Base-by-base conservation (phyloP, 768 basidiomycete species). In the Mrakia blollopis region DNA sequence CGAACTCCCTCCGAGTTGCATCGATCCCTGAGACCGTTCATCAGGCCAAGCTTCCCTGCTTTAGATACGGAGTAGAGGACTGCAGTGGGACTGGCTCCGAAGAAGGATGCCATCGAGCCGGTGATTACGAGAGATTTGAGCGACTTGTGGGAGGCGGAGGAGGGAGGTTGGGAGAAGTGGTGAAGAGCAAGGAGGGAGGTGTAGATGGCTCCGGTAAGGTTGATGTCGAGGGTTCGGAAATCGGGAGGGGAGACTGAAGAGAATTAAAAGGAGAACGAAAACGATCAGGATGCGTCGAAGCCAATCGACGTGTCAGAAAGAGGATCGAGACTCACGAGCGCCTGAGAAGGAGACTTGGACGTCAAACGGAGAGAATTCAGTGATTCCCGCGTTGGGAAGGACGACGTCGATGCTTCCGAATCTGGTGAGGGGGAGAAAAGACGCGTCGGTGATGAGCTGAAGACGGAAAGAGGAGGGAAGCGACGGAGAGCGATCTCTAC, bases 361-460 rank as follows among this genome's bases (percentile, higher is more conserved):
- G 37, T 65, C 65, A 65, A 73, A 77, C 9, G 47, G 10, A 14
- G 62, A 39, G 8, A 47, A 21, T 21, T 72, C 61, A 10, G 72
- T 63, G 23, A 77, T 71, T 14, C 76, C 76, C 7, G 76, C 76
- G 67, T 77, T 77, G 35, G 76, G 76, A 14, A 72, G 72, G 52
- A 77, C 76, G 72, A 69, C 70, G 32, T 77, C 67, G 65, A 77
- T 37, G n/a, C 35, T 16, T 7, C 76, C 76, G 63, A 72, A 77
- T 28, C 65, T 68, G 39, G 23, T 3, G 39, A 25, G 35, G 7
- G 44, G 23, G 65, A 5, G 28, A 30, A 6, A 32, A n/a, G 65
- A 39, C 47, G 18, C 47, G 47, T 50, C 21, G 14, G 18, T 18
- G 47, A 18, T 50, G 16, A 50, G 47, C 18, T 14, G 10, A 25